Evolutionary conservation across 2,329 filamentous ascomycete species (phyloP), one percentile per base, ranked within the genome.

Genomic region (Periconia sp.): DNA sequence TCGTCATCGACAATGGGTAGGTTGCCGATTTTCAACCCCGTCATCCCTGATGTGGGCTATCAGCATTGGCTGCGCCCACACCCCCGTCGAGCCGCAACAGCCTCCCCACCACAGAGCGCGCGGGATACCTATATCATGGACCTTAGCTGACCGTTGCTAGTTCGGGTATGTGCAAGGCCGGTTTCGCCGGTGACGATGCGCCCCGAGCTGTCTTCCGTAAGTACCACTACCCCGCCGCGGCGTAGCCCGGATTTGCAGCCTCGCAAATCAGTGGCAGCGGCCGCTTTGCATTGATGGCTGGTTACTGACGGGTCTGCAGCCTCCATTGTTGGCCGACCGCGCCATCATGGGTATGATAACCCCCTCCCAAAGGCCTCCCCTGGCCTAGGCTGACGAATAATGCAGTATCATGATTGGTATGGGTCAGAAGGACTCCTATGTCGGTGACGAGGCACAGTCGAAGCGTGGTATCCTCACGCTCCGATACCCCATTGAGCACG

Each of bases 1-100:
- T 99, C 89, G 94, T 99, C 80, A 97, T 99, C 82, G 94, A 99
- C 92, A 99, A 99, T 97, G 94, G 94, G 94, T 99, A 92, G 89
- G 92, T 82, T 79, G 36, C 57, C 48, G 53, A 53, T 64, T 71
- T 65, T 58, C 46, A 57, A 50, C 54, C 43, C 51, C 57, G 56
- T 57, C 57, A 65, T 66, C 65, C 59, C 59, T 63, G 66, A 58
- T 63, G 65, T 65, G 63, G 66, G 65, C 61, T 59, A 37, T 59
- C 59, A 52, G 58, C 57, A 50, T 42, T 47, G 49, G 43, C 56
- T 46, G 48, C 53, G 47, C 52, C 58, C 50, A 50, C 56, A 50
- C 48, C 53, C 48, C 36, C 49, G 42, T 52, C 50, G 36, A 50
- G 48, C 57, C 50, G 24, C 54, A 49, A 50, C 57, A 43, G 52